A percentile compares a stretch with the other conserved stretches of the same genome.
These are phyloP conservation scores for Cyanidioschyzon merolae DNA, from an alignment of 23 red algal genomes.

Conservation along the genomic window DNA sequence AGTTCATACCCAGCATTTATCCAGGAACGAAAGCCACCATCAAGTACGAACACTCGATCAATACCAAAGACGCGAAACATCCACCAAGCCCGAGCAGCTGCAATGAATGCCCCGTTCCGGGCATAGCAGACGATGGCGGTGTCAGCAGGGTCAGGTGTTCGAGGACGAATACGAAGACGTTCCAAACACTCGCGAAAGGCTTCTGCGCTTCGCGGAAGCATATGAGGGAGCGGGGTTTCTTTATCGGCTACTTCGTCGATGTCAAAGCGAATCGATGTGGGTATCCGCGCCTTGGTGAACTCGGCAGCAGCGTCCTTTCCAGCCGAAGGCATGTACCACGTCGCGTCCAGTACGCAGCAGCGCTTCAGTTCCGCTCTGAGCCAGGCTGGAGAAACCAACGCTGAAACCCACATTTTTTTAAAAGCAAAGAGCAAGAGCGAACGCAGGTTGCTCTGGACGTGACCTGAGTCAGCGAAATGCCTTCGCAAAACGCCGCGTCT, in stretches of 20 bases:
- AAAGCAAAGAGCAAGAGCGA: no score
- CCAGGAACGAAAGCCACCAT: slow-evolving; percentile 59
- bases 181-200: not conserved
- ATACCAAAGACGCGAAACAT: slow-evolving; percentile 65
- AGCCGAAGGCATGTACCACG: not conserved
- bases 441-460: no score
- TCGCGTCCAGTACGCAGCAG: slow-evolving; percentile 13
- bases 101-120: slow-evolving; percentile 36
- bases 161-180: slow-evolving; percentile 24
- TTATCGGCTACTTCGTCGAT: slow-evolving; percentile 46
- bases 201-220: slow-evolving; percentile 29
- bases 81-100: slow-evolving; percentile 84
- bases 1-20: slow-evolving; percentile 14
- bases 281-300: not conserved
- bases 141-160: slow-evolving; percentile 1
- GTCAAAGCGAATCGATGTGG: slow-evolving; percentile 24
- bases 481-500: no score
- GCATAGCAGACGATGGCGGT: slow-evolving; percentile 46
- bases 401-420: not conserved
- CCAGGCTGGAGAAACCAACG: not conserved
- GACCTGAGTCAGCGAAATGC: no score
- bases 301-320: not conserved
- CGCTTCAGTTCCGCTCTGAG: not conserved
- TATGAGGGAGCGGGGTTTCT: slow-evolving; percentile 39
- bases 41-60: slow-evolving; percentile 41